phyloP scores from a whole-genome alignment of 768 basidiomycete genomes.

The Leucogyrophana mollusca region DNA sequence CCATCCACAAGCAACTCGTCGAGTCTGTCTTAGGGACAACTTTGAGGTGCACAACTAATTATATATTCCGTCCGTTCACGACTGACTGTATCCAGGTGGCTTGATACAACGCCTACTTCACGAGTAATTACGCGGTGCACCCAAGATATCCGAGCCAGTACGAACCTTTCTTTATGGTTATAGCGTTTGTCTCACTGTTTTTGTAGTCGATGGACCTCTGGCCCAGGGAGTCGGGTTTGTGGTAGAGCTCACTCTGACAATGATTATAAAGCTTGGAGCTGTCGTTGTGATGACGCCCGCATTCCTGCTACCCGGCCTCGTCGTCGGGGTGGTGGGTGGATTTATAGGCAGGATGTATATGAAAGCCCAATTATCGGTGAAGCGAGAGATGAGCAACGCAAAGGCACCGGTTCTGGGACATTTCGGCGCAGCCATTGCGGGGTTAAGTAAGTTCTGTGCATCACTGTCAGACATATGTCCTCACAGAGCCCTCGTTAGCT shows the following conservation, averaged over 20 bases:
- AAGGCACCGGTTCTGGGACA: conserved; percentile 50
- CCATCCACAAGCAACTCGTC: conserved; percentile 52
- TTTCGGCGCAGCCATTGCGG: conserved; percentile 51
- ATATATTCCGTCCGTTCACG: conserved; percentile 20
- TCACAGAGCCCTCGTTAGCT: conserved; percentile 3
- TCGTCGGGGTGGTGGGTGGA: conserved; percentile 38
- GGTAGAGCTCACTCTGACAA: conserved; percentile 27
- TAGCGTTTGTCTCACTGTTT: neutral
- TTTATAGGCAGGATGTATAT: conserved; percentile 51
- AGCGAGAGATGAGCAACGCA: conserved; percentile 54
- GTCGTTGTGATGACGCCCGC: conserved; percentile 38
- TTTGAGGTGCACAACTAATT: conserved; percentile 56
- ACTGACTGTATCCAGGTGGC: conserved; percentile 42
- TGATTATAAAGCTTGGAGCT: conserved; percentile 36
- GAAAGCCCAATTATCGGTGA: conserved; percentile 53
- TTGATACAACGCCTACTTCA: conserved; percentile 49
- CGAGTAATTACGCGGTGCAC: conserved; percentile 68
- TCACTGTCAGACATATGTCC: neutral
- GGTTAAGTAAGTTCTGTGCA: conserved; percentile 34
- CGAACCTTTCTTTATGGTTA: neutral
- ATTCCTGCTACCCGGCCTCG: conserved; percentile 38
- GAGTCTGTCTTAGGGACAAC: conserved; percentile 58
- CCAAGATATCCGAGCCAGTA: conserved; percentile 50
- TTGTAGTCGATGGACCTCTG: conserved; percentile 35
- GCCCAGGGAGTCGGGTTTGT: conserved; percentile 21